Evolutionary conservation across 192 early-diverging fungal genomes (phyloP).

Genomic region (Geranomyces michiganensis): DNA sequence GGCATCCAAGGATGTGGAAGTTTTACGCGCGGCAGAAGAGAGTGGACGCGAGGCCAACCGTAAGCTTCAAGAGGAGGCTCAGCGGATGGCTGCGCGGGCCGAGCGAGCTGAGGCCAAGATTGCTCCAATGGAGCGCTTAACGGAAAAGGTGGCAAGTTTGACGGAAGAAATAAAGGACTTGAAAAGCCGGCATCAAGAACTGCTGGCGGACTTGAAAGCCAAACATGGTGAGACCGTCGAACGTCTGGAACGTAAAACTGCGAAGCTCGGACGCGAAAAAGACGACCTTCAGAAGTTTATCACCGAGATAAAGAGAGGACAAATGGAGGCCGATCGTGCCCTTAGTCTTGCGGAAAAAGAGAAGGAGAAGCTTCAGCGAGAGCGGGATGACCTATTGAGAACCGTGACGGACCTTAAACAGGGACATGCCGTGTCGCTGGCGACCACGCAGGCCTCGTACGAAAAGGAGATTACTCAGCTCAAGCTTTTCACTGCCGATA

Average conservation of each 20-base stretch:
- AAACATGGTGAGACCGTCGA: slow-evolving; percentile 28
- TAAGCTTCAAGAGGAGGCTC: slow-evolving; percentile 5
- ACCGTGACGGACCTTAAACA: neutral
- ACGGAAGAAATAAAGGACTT: slow-evolving; percentile 34
- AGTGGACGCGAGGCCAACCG: neutral
- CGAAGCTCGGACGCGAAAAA: slow-evolving; percentile 13
- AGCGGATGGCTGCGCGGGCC: slow-evolving; percentile 9
- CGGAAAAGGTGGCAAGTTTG: slow-evolving; percentile 18
- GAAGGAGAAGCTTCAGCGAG: slow-evolving; percentile 26
- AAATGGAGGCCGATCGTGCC: neutral
- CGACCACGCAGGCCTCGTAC: neutral
- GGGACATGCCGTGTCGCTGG: slow-evolving; percentile 6
- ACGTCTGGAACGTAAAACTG: slow-evolving; percentile 32
- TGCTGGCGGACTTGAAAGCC: neutral
- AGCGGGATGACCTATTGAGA: neutral
- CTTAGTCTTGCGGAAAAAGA: slow-evolving; percentile 8
- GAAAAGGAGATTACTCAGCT: slow-evolving; percentile 26
- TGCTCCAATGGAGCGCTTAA: slow-evolving; percentile 2
- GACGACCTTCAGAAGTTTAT: neutral
- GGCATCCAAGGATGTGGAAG: neutral
- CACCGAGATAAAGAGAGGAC: neutral
- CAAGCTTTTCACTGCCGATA: slow-evolving; percentile 11
- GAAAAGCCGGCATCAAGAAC: slow-evolving; percentile 11
- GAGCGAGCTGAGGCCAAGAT: slow-evolving; percentile 14
- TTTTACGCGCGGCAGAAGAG: neutral